A percentile compares a stretch with the other conserved stretches of the same genome.
These are phyloP conservation scores for Lachnellula suecica DNA, from an alignment of 2,329 filamentous ascomycete genomes.

Conservation along the genomic window DNA sequence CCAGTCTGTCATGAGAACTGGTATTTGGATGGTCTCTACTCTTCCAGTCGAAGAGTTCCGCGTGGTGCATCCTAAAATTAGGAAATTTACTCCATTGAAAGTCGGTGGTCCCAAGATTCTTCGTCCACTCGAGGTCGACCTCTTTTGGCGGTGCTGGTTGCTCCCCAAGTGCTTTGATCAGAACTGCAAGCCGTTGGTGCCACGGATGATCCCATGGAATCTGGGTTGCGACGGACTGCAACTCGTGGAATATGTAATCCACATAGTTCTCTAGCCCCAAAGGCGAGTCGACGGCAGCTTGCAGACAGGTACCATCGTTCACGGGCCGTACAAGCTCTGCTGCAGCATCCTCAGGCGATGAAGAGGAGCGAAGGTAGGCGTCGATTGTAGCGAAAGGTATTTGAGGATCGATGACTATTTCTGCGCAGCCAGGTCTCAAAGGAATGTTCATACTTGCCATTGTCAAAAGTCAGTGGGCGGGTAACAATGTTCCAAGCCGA, in stretches of 20 bases:
- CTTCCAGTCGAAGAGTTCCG: neutral
- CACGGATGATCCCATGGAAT: conserved; percentile 1
- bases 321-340: neutral
- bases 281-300: neutral
- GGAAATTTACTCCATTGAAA: neutral
- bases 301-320: neutral
- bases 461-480: too few species aligned
- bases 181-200: conserved; percentile 1
- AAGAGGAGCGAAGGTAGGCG: neutral
- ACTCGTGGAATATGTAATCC: neutral
- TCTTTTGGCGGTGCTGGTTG: conserved; percentile 2
- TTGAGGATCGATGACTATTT: neutral
- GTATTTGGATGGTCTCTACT: neutral
- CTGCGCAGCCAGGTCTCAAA: neutral
- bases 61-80: neutral
- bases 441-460: neutral
- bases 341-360: neutral
- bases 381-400: neutral
- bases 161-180: conserved; percentile 1
- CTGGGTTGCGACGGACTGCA: neutral
- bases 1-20: neutral
- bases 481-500: too few species aligned
- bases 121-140: neutral
- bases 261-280: neutral
- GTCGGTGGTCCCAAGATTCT: neutral